A percentile compares a stretch with the other conserved stretches of the same genome.
Conservation (phyloP, 345 rosid genomes). For the Mercurialis annua region DNA sequence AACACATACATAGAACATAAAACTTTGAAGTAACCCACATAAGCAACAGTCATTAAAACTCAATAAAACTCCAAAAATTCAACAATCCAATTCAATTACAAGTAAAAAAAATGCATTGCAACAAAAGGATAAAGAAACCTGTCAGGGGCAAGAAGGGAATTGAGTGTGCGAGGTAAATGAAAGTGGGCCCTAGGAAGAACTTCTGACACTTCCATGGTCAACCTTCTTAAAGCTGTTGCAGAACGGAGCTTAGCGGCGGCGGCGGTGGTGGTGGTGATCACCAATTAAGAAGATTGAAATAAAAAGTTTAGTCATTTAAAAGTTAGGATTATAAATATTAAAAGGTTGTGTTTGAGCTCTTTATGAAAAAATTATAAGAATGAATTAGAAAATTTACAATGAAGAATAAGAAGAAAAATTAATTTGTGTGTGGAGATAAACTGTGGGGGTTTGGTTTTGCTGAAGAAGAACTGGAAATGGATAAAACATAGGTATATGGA, state of each 20-base stretch:
- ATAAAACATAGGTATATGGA: no score
- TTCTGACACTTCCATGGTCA: constrained; percentile 59
- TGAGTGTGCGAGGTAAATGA: constrained; percentile 27
- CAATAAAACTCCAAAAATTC: neutral
- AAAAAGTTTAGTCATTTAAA: constrained; percentile 25
- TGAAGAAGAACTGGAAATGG: no score
- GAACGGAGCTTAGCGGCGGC: constrained; percentile 20
- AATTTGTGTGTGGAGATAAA: no score
- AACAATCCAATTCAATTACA: neutral
- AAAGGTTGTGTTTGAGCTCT: no score
- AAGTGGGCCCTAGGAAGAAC: constrained; percentile 34
- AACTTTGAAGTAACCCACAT: neutral
- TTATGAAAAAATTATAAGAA: no score
- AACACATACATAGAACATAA: neutral
- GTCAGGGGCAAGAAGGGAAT: constrained; percentile 36
- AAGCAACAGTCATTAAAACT: neutral
- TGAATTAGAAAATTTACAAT: no score
- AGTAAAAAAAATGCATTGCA: neutral
- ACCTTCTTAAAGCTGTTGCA: constrained; percentile 1
- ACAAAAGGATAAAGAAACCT: constrained; percentile 7
- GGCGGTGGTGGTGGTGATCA: constrained; percentile 8
- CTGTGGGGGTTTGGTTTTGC: neutral
- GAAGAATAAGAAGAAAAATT: no score
- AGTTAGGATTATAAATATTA: neutral
- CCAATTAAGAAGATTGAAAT: constrained; percentile 8